These are phyloP conservation scores for Pharus latifolius DNA, from an alignment of 176 grass and related monocot genomes.

Conservation along the genomic window DNA sequence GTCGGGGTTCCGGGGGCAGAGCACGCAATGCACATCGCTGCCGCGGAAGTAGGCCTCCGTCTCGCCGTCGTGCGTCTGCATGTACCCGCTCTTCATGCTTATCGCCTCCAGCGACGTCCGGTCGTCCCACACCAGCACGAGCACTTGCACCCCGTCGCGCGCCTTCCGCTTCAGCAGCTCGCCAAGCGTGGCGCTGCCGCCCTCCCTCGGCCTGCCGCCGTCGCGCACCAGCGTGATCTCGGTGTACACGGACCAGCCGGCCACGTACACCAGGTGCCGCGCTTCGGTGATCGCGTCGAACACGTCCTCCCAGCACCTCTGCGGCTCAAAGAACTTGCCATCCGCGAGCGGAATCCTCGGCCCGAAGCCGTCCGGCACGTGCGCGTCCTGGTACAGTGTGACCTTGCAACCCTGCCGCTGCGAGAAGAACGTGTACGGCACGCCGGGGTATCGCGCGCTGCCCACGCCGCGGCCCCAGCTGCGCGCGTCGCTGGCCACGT, in stretches of 20 bases:
- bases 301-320: constrained; percentile 83
- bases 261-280: constrained; percentile 66
- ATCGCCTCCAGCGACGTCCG: constrained; percentile 64
- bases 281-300: constrained; percentile 77
- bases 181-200: constrained; percentile 60
- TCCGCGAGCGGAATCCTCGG: constrained; percentile 71
- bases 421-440: constrained; percentile 85
- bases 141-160: constrained; percentile 60
- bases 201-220: constrained; percentile 25
- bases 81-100: constrained; percentile 49
- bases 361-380: constrained; percentile 65
- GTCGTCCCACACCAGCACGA: constrained; percentile 93
- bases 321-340: constrained; percentile 35
- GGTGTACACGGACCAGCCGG: constrained; percentile 85
- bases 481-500: constrained; percentile 34
- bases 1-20: constrained; percentile 87
- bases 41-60: constrained; percentile 53
- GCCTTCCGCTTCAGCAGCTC: constrained; percentile 91
- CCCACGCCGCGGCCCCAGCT: constrained; percentile 53
- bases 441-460: constrained; percentile 44
- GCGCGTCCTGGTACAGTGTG: constrained; percentile 87
- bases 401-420: constrained; percentile 83
- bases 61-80: constrained; percentile 78
- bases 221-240: constrained; percentile 71
- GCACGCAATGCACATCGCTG: constrained; percentile 50